Percentiles rank a stretch among this genome's conserved stretches.
Conservation (phyloP, 2,329 filamentous ascomycete genomes). For the Thelonectria discophora region DNA sequence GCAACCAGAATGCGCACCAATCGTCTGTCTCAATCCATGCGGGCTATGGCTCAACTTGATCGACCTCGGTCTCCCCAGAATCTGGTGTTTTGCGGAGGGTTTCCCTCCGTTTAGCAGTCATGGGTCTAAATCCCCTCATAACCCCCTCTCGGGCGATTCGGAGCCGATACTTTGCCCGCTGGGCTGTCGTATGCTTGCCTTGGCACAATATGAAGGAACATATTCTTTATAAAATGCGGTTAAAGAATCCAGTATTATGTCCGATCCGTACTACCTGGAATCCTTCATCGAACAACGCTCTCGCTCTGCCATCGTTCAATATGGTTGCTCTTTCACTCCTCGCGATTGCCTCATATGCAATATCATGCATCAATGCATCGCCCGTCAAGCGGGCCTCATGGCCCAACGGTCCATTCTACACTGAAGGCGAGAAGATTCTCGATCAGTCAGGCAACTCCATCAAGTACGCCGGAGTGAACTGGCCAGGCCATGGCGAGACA, state of each 20-base stretch:
- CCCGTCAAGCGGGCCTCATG: slow-evolving; percentile 19
- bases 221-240: background rate
- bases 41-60: background rate
- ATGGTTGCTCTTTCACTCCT: slow-evolving; percentile 10
- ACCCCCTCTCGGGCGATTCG: slow-evolving; percentile 14
- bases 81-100: slow-evolving; percentile 11
- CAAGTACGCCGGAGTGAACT: slow-evolving; percentile 66
- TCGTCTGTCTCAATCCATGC: background rate
- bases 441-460: slow-evolving; percentile 54
- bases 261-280: too few species aligned
- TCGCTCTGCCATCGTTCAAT: background rate
- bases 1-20: slow-evolving; percentile 16
- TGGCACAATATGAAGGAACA: background rate
- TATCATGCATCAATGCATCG: background rate
- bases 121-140: background rate
- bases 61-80: slow-evolving; percentile 10
- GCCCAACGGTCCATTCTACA: slow-evolving; percentile 49
- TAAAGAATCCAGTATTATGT: too few species aligned
- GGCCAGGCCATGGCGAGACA: slow-evolving; percentile 68
- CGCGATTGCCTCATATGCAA: background rate
- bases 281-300: background rate
- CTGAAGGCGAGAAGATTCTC: slow-evolving; percentile 53
- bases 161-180: background rate
- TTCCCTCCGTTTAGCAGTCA: slow-evolving; percentile 11
- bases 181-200: background rate